phyloP scores from a whole-genome alignment of 768 basidiomycete species.

The Tephrocybe sp. region DNA sequence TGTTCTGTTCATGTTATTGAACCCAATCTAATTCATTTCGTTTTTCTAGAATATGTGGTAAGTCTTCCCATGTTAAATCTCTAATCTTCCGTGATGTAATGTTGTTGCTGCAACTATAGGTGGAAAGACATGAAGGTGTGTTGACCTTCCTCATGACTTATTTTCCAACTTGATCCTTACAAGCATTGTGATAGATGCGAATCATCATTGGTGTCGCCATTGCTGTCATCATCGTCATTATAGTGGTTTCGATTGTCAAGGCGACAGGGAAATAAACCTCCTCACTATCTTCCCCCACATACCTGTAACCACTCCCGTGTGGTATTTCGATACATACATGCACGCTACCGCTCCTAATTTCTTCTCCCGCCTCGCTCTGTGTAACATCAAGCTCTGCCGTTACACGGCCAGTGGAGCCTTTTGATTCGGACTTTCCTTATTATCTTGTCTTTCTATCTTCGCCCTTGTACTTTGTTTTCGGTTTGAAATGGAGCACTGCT shows the following conservation, averaged over 20 bases:
- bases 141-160: background rate
- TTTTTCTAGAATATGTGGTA: conserved; percentile 84
- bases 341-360: conserved; percentile 20
- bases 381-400: conserved; percentile 10
- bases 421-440: conserved; percentile 9
- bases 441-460: conserved; percentile 11
- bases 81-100: conserved; percentile 12
- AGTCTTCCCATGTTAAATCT: conserved; percentile 29
- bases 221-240: conserved; percentile 89
- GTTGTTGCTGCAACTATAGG: conserved; percentile 40
- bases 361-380: conserved; percentile 5
- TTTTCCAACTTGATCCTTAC: conserved; percentile 5
- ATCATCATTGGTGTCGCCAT: conserved; percentile 93
- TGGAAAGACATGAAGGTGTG: conserved; percentile 97
- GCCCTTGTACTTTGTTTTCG: conserved; percentile 11
- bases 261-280: conserved; percentile 55
- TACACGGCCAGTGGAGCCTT: conserved; percentile 10
- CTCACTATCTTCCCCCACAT: conserved; percentile 9
- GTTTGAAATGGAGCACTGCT: conserved; percentile 7
- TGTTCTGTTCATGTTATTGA: background rate
- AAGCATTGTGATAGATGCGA: conserved; percentile 67
- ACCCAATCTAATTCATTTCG: conserved; percentile 6
- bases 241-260: conserved; percentile 93
- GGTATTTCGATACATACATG: conserved; percentile 45
- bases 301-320: conserved; percentile 21